These are phyloP conservation scores for Teunomyces pallodes DNA, from an alignment of 805 yeast genomes.

Conservation along the genomic window DNA sequence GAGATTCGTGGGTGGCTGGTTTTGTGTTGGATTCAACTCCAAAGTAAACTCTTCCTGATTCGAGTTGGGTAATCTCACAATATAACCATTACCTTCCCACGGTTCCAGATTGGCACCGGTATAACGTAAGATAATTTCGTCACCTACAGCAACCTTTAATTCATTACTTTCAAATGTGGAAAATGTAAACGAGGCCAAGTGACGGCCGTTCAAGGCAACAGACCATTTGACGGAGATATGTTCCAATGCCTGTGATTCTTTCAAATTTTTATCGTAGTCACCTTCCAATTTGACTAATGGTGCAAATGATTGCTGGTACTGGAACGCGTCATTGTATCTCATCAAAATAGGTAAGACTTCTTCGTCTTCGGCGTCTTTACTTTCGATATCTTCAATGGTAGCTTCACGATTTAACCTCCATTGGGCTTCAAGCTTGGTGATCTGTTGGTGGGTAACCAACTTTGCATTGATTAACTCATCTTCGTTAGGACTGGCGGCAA, in stretches of 20 bases:
- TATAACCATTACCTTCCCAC: slow-evolving; percentile 75
- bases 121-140: slow-evolving; percentile 69
- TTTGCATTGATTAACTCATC: slow-evolving; percentile 58
- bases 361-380: slow-evolving; percentile 47
- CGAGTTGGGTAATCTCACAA: slow-evolving; percentile 68
- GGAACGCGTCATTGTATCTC: slow-evolving; percentile 78
- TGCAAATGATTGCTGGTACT: slow-evolving; percentile 80
- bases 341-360: slow-evolving; percentile 70
- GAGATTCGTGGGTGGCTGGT: slow-evolving; percentile 47
- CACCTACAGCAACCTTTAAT: slow-evolving; percentile 78
- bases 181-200: slow-evolving; percentile 65
- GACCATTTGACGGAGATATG: slow-evolving; percentile 76
- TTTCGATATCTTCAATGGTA: slow-evolving; percentile 63
- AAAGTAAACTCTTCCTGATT: slow-evolving; percentile 66
- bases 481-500: slow-evolving; percentile 67
- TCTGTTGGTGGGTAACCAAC: slow-evolving; percentile 60
- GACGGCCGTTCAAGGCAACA: slow-evolving; percentile 58
- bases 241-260: slow-evolving; percentile 75
- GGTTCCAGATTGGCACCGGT: slow-evolving; percentile 53
- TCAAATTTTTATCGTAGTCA: slow-evolving; percentile 68
- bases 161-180: slow-evolving; percentile 66
- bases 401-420: slow-evolving; percentile 77
- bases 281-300: slow-evolving; percentile 83
- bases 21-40: slow-evolving; percentile 52
- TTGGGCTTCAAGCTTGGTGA: slow-evolving; percentile 69